phyloP scores from a whole-genome alignment of 2,329 filamentous ascomycete species.

The Diaporthe velutina region DNA sequence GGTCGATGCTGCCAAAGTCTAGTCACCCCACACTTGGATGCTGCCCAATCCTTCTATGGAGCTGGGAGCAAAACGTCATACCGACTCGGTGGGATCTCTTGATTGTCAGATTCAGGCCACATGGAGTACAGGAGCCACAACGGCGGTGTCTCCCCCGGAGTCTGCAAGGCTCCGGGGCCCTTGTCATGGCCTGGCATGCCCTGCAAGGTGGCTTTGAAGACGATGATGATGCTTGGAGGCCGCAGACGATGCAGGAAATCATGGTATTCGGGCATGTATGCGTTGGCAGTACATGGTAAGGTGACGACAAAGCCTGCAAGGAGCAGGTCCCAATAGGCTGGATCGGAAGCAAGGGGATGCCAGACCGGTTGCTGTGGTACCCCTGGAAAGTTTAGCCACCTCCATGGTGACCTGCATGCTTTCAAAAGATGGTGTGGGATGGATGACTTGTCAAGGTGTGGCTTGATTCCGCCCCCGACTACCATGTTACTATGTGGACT shows the following conservation, averaged over 20 bases:
- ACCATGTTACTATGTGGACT: too few relatives aligned
- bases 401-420: constrained; percentile 25
- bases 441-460: constrained; percentile 28
- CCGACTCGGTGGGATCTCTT: background rate
- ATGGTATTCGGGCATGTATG: constrained; percentile 42
- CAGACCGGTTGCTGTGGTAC: constrained; percentile 4
- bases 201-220: background rate
- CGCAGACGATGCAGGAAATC: constrained; percentile 25
- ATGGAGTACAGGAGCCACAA: constrained; percentile 15
- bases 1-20: constrained; percentile 8
- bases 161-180: constrained; percentile 5
- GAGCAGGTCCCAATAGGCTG: constrained; percentile 34
- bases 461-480: constrained; percentile 7
- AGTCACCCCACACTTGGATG: constrained; percentile 15
- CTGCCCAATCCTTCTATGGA: constrained; percentile 26
- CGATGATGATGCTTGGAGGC: constrained; percentile 27
- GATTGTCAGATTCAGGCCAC: background rate
- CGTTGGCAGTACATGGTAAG: constrained; percentile 49
- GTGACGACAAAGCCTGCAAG: constrained; percentile 44
- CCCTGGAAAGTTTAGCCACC: constrained; percentile 32
- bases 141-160: constrained; percentile 29
- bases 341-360: constrained; percentile 31
- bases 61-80: constrained; percentile 31
- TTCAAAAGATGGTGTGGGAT: background rate
- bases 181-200: background rate